Conservation (phyloP, 495 filamentous ascomycete species). For the Podospora didyma region DNA sequence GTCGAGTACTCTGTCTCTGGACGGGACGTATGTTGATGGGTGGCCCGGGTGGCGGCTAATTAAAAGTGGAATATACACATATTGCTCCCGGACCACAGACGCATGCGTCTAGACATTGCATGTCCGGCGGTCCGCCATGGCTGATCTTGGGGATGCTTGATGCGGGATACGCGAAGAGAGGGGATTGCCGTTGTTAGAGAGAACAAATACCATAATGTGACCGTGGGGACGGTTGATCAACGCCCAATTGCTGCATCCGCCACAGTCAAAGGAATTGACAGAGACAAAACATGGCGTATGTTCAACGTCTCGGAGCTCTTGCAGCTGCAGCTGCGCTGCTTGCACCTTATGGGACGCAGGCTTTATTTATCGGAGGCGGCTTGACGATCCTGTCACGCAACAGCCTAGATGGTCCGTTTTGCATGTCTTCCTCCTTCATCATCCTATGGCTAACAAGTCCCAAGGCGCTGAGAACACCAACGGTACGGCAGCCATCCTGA, state of each 20-base stretch:
- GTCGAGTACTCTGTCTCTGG: not conserved
- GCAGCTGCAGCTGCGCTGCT: not conserved
- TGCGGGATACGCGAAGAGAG: not conserved
- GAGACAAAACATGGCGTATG: not conserved
- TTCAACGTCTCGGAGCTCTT: not conserved
- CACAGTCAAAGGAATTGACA: too few relatives aligned
- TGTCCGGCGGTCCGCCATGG: constrained; percentile 1
- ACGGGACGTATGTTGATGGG: not conserved
- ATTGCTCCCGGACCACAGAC: too few relatives aligned
- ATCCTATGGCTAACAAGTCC: not conserved
- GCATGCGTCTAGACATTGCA: not conserved
- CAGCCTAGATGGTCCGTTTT: constrained; percentile 20
- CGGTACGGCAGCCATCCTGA: constrained; percentile 23
- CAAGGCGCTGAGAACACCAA: constrained; percentile 22
- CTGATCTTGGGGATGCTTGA: not conserved
- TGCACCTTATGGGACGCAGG: not conserved
- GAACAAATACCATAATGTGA: too few relatives aligned
- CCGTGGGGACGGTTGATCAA: too few relatives aligned
- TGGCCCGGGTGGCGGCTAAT: constrained; percentile 14
- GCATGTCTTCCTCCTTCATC: not conserved
- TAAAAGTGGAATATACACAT: not conserved
- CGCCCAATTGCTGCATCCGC: too few relatives aligned
- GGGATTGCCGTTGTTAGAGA: too few relatives aligned
- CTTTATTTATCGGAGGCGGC: constrained; percentile 19
- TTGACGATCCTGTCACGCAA: constrained; percentile 28